Conservation (phyloP, 2,329 filamentous ascomycete genomes). For the Aspergillus aculeatinus region DNA sequence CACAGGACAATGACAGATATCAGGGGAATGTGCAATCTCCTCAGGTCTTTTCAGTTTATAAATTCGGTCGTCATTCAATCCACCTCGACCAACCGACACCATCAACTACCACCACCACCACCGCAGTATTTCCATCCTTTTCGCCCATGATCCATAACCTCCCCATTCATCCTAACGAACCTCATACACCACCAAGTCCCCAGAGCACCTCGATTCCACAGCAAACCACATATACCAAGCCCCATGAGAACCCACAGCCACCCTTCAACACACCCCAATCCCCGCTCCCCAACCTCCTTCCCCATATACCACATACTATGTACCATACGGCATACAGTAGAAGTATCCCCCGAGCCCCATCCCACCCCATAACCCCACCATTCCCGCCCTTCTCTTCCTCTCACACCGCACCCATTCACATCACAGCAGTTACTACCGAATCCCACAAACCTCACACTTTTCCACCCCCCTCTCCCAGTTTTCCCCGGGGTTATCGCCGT, state of each 20-base stretch:
- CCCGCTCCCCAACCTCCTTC: background rate
- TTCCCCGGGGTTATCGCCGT: background rate
- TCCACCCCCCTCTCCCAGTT: background rate
- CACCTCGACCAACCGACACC: conserved; percentile 16
- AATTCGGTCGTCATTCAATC: conserved; percentile 40
- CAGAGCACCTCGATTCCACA: conserved; percentile 1
- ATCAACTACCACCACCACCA: conserved; percentile 15
- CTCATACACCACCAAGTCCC: conserved; percentile 17
- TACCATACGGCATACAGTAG: background rate
- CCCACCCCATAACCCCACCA: background rate
- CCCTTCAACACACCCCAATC: background rate
- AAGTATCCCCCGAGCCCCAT: background rate
- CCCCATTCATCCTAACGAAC: conserved; percentile 14
- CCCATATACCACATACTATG: background rate
- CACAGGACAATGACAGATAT: background rate
- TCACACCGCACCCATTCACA: background rate
- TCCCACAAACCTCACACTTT: background rate
- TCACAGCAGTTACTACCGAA: background rate
- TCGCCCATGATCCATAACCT: background rate
- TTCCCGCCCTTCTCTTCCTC: background rate
- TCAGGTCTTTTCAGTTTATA: conserved; percentile 50
- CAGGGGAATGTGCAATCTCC: conserved; percentile 27
- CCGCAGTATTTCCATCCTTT: conserved; percentile 29
- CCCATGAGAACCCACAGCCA: conserved; percentile 2
- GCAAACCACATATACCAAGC: background rate